Conservation (phyloP, 208 protist genomes). For the Naegleria lovaniensis region DNA sequence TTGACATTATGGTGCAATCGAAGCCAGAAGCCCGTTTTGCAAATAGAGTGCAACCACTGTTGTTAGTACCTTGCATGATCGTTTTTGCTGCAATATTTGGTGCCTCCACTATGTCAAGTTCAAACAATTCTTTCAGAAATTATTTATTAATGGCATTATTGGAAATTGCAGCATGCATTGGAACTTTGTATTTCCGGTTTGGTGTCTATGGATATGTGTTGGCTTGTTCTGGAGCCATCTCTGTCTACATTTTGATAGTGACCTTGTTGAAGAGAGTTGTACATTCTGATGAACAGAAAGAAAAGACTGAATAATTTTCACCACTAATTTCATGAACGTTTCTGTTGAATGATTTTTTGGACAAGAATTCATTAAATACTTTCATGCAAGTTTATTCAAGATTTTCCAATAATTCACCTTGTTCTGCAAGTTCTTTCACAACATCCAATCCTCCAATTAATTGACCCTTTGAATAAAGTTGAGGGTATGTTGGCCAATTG, state of each 20-base stretch:
- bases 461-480: slow-evolving; percentile 83
- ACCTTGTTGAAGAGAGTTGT: not conserved
- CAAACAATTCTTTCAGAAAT: not conserved
- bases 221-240: not conserved
- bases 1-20: not conserved
- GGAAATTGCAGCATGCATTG: not conserved
- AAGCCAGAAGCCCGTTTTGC: not conserved
- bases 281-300: not conserved
- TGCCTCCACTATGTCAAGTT: not conserved
- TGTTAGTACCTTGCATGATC: not conserved
- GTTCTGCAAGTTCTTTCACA: slow-evolving; percentile 66
- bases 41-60: not conserved
- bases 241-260: not conserved
- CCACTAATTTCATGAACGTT: no score
- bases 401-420: slow-evolving; percentile 54
- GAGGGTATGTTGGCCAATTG: slow-evolving; percentile 85
- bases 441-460: slow-evolving; percentile 83
- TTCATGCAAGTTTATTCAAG: not conserved
- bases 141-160: not conserved
- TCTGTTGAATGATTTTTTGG: not conserved
- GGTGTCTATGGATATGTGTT: not conserved
- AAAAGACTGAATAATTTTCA: not conserved
- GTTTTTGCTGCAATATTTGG: not conserved
- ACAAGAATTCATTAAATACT: not conserved
- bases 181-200: not conserved